Evolutionary conservation across 225 moss, liverwort and hornwort species (phyloP).

Genomic region (Polytrichum commune): DNA sequence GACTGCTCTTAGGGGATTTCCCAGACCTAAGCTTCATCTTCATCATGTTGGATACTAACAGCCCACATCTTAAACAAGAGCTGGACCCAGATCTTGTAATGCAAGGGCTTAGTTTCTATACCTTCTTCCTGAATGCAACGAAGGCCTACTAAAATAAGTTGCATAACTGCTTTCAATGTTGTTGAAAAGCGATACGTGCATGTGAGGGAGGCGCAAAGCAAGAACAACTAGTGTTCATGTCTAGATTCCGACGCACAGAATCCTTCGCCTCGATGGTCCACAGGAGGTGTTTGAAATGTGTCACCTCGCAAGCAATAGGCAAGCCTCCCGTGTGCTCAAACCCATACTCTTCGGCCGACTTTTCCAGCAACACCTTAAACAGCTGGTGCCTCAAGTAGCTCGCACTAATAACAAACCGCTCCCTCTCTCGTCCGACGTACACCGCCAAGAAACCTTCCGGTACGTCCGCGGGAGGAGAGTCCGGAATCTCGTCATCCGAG

Average conservation of each 20-base stretch:
- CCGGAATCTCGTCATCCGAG: slow-evolving; percentile 15
- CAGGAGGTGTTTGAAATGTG: slow-evolving; percentile 69
- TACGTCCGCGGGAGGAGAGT: slow-evolving; percentile 44
- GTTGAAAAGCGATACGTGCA: not conserved
- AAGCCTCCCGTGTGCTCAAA: slow-evolving; percentile 77
- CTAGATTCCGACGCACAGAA: slow-evolving; percentile 25
- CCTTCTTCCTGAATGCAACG: too few species aligned
- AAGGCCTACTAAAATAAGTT: too few species aligned
- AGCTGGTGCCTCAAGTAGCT: slow-evolving; percentile 58
- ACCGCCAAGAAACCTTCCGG: slow-evolving; percentile 81
- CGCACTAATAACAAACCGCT: slow-evolving; percentile 78
- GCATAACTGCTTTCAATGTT: too few species aligned
- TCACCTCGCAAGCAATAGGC: slow-evolving; percentile 70
- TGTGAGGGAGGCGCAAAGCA: slow-evolving; percentile 48
- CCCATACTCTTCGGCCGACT: slow-evolving; percentile 82
- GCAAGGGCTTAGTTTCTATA: too few species aligned
- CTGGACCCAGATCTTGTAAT: too few species aligned
- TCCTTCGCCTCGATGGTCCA: slow-evolving; percentile 65
- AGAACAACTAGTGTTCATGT: slow-evolving; percentile 16
- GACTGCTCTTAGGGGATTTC: too few species aligned
- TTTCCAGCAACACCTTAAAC: slow-evolving; percentile 73
- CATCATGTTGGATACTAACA: too few species aligned
- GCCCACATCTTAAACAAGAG: too few species aligned
- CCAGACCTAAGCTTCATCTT: too few species aligned
- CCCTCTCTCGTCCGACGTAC: slow-evolving; percentile 71